Conservation (phyloP, 2,329 filamentous ascomycete genomes). For the Orbilia javanica region DNA sequence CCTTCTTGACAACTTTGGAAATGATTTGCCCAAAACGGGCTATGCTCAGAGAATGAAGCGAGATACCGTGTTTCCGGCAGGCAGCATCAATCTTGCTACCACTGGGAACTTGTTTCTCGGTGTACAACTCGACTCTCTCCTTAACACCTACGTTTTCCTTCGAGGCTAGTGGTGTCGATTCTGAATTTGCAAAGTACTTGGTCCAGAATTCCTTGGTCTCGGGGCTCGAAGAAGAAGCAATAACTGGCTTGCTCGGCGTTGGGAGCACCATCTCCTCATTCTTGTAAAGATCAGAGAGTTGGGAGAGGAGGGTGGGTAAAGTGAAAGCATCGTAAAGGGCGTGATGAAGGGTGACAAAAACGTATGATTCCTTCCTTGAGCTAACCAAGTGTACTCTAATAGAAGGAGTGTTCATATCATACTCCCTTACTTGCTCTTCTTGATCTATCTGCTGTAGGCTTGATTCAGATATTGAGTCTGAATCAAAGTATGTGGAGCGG, state of each 20-base stretch:
- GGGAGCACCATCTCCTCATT: conserved; percentile 6
- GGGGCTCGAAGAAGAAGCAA: conserved; percentile 15
- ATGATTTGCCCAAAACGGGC: conserved; percentile 74
- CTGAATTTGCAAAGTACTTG: conserved; percentile 25
- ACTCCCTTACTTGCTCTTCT: conserved; percentile 28
- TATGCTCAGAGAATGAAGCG: conserved; percentile 80
- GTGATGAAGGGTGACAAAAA: conserved; percentile 79
- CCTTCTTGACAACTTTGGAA: conserved; percentile 21
- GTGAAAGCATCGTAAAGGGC: conserved; percentile 89
- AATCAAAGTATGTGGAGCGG: conserved; percentile 45
- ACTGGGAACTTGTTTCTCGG: conserved; percentile 67
- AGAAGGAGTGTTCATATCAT: conserved; percentile 48
- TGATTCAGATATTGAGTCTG: conserved; percentile 6
- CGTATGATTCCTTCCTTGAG: conserved; percentile 50
- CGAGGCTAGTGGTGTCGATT: conserved; percentile 57
- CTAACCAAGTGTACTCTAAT: conserved; percentile 43
- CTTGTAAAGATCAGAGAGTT: conserved; percentile 68
- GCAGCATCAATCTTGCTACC: conserved; percentile 65
- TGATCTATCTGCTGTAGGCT: conserved; percentile 21
- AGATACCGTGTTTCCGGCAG: conserved; percentile 72
- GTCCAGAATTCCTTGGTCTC: conserved; percentile 41
- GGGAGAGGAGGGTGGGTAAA: conserved; percentile 73
- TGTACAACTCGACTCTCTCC: conserved; percentile 65
- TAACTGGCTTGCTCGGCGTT: background rate
- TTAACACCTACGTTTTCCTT: conserved; percentile 46